Base-by-base conservation (phyloP, 2,329 filamentous ascomycete genomes). In the Trichophyton schoenleinii region DNA sequence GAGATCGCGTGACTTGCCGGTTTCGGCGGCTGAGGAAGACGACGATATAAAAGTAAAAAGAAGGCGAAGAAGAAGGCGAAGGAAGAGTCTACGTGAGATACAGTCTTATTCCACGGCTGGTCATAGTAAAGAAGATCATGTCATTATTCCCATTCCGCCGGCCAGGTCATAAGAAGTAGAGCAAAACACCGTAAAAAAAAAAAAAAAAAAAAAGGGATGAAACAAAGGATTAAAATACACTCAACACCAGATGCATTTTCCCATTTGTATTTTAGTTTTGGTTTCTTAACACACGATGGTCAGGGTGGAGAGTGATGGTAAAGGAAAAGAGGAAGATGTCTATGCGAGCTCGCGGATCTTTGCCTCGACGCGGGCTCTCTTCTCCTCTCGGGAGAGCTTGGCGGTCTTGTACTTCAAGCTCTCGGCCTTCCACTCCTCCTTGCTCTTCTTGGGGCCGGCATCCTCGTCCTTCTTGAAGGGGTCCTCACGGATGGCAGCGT, bases 371-470 rank as follows among this genome's bases (percentile, higher is more conserved):
- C 86, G 84, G 78, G 86, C 82, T 76, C 87, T 80, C 81, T 86
- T 90, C 88, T 97, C 81, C 61, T 83, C 91, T 82, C 86, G 87
- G 77, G 83, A 86, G 69, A 91, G 83, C 86, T 95, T 95, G 72
- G 72, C 71, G 71, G 79, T 78, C 77, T 80, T 84, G 88, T 84
- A 90, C 86, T 97, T 96, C 83, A 90, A 84, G 77, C 88, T 91
- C 85, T 96, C 91, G 68, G 83, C 83, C 87, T 95, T 95, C 88
- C 89, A 95, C 82, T 96, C 85, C 67, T 92, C 92, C 87, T 96
- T 97, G 82, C 79, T 82, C 89, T 97, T 97, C 87, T 95, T 91
- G 80, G 88, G 80, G 61, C 77, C 88, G 61, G 83, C 85, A 49
- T 81, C 78, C 67, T 84, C 82, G 69, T 80, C 83, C 87, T 96